phyloP scores from a whole-genome alignment of 164 flowering plant species.

The Stephania cephalantha region DNA sequence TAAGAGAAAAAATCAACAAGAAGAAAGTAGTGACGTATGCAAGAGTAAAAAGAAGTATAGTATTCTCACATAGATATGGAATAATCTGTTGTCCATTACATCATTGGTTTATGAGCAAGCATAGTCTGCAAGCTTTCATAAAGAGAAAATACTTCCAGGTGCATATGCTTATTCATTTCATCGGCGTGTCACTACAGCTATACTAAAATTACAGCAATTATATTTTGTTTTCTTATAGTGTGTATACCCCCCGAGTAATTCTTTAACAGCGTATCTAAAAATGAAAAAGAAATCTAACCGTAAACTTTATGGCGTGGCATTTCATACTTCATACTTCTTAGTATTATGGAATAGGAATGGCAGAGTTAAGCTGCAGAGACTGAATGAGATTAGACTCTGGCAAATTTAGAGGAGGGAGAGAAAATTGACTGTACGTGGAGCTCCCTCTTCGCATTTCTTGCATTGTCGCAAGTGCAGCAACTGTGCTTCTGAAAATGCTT shows the following conservation, averaged over 20 bases:
- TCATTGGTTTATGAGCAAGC: background rate
- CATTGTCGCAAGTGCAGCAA: slow-evolving; percentile 68
- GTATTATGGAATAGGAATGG: slow-evolving; percentile 36
- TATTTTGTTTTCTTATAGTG: background rate
- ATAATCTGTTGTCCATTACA: background rate
- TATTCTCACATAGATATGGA: background rate
- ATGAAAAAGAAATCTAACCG: background rate
- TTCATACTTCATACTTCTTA: background rate
- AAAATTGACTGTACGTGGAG: slow-evolving; percentile 67
- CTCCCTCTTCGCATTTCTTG: slow-evolving; percentile 74
- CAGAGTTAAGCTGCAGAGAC: slow-evolving; percentile 41
- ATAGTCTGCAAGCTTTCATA: background rate
- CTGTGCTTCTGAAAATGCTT: slow-evolving; percentile 61
- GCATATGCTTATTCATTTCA: background rate
- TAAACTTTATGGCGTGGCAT: background rate
- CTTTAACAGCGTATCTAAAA: background rate
- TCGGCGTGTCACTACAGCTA: background rate
- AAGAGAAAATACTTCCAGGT: background rate
- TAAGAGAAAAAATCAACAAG: background rate
- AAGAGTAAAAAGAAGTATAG: background rate
- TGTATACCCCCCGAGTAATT: background rate
- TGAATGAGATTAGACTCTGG: slow-evolving; percentile 51
- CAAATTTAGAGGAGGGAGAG: slow-evolving; percentile 69
- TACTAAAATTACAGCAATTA: background rate
- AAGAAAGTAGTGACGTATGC: no score